Evolutionary conservation across 257 asterid species (phyloP).

Genomic region (Capsicum pubescens): DNA sequence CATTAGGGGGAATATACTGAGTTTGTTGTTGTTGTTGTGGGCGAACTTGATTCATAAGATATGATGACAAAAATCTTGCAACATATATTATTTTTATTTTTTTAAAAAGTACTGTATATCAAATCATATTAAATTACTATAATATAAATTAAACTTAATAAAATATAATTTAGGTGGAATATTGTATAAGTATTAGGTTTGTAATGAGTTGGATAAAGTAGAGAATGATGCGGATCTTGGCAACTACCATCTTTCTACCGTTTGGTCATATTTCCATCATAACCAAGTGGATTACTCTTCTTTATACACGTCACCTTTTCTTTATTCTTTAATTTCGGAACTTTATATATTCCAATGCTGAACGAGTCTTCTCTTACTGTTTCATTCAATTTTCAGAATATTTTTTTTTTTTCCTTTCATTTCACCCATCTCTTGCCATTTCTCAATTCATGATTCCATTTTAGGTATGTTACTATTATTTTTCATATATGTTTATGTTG

Average conservation of each 20-base stretch:
- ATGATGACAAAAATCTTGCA: too few relatives aligned
- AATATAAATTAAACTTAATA: too few relatives aligned
- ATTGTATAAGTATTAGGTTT: too few relatives aligned
- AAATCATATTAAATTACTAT: too few relatives aligned
- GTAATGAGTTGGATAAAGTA: neutral
- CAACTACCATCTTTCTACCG: neutral
- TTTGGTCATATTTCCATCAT: neutral
- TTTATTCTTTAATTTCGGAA: neutral
- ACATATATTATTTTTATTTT: too few relatives aligned
- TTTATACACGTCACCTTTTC: neutral
- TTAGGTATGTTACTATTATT: neutral
- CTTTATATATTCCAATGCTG: neutral
- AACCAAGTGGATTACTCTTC: neutral
- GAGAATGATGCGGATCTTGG: neutral
- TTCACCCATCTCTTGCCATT: neutral
- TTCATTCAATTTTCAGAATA: neutral
- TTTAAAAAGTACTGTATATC: too few relatives aligned
- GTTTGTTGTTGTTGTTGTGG: too few relatives aligned
- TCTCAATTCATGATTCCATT: neutral
- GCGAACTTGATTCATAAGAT: too few relatives aligned
- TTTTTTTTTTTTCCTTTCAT: neutral
- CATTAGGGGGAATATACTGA: too few relatives aligned
- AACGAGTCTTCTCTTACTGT: neutral
- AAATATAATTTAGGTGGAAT: too few relatives aligned
- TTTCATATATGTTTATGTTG: neutral